Conservation (phyloP, 495 filamentous ascomycete genomes). For the Aspergillus bertholletiae region DNA sequence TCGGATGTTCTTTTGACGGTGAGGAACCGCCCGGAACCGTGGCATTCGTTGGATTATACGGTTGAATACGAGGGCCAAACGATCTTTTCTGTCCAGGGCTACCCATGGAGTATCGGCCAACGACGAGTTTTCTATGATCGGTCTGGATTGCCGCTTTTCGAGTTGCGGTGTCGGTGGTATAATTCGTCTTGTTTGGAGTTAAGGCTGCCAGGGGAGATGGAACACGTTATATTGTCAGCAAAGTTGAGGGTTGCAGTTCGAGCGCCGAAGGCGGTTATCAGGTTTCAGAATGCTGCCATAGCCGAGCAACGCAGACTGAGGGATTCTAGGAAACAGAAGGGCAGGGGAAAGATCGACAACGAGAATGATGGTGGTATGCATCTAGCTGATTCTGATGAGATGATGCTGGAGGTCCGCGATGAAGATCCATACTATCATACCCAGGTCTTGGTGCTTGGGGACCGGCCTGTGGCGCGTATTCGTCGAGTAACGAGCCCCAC, state of each 20-base stretch:
- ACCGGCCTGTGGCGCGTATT: constrained; percentile 8
- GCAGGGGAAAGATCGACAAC: neutral
- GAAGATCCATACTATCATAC: constrained; percentile 13
- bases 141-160: constrained; percentile 16
- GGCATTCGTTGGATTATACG: constrained; percentile 18
- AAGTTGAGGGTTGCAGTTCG: constrained; percentile 13
- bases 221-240: constrained; percentile 3
- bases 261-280: constrained; percentile 8
- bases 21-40: constrained; percentile 13
- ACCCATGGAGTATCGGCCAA: constrained; percentile 13
- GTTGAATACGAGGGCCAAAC: constrained; percentile 4
- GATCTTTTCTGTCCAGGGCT: constrained; percentile 12
- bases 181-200: constrained; percentile 12
- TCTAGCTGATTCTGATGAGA: neutral
- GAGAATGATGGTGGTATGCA: neutral
- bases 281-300: constrained; percentile 12
- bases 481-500: constrained; percentile 6
- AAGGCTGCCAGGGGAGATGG: constrained; percentile 9
- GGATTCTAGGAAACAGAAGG: neutral
- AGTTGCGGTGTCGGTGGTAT: constrained; percentile 14
- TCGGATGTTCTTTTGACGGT: constrained; percentile 5
- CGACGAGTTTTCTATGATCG: constrained; percentile 13
- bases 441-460: constrained; percentile 10
- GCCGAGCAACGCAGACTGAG: neutral
- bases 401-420: constrained; percentile 11